Percentiles rank a stretch among this genome's conserved stretches.
Evolutionary conservation across 2,329 filamentous ascomycete genomes (phyloP).

Genomic region (Pleomassaria siparia): DNA sequence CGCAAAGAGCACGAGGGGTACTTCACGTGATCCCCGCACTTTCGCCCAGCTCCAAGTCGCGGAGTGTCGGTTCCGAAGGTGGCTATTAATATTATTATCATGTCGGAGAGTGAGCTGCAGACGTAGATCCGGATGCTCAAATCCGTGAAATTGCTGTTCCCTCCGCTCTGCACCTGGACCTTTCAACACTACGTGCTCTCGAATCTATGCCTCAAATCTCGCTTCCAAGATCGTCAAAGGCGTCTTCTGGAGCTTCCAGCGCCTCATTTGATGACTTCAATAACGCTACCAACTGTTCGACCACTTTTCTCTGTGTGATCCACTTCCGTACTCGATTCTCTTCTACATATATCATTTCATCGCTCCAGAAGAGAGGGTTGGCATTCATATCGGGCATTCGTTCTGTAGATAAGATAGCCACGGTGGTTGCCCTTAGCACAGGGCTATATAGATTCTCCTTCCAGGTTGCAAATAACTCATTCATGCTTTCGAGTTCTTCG

Average conservation of each 20-base stretch:
- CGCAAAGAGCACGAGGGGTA: slow-evolving; percentile 16
- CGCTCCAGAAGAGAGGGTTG: slow-evolving; percentile 30
- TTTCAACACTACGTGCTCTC: too few species aligned
- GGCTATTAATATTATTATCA: too few species aligned
- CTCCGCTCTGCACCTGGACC: too few species aligned
- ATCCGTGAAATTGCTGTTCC: slow-evolving; percentile 5
- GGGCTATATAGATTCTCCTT: slow-evolving; percentile 14
- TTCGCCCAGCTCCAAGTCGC: slow-evolving; percentile 4
- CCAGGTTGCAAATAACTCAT: slow-evolving; percentile 13
- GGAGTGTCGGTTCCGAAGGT: slow-evolving; percentile 11
- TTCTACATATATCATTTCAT: slow-evolving; percentile 13
- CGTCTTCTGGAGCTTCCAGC: slow-evolving; percentile 26
- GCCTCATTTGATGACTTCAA: slow-evolving; percentile 21
- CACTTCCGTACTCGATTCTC: slow-evolving; percentile 24
- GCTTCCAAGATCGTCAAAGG: slow-evolving; percentile 24
- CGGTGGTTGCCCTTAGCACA: too few species aligned
- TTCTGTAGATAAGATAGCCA: neutral
- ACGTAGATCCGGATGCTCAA: slow-evolving; percentile 7
- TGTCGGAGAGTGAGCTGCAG: slow-evolving; percentile 5
- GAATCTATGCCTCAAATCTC: neutral
- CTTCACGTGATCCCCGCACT: slow-evolving; percentile 6
- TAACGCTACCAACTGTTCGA: slow-evolving; percentile 21
- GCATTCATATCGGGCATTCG: neutral
- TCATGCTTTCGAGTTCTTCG: slow-evolving; percentile 9
- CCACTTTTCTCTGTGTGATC: slow-evolving; percentile 18